Evolutionary conservation across 2,329 filamentous ascomycete genomes (phyloP).

Genomic region (Talaromyces islandicus): DNA sequence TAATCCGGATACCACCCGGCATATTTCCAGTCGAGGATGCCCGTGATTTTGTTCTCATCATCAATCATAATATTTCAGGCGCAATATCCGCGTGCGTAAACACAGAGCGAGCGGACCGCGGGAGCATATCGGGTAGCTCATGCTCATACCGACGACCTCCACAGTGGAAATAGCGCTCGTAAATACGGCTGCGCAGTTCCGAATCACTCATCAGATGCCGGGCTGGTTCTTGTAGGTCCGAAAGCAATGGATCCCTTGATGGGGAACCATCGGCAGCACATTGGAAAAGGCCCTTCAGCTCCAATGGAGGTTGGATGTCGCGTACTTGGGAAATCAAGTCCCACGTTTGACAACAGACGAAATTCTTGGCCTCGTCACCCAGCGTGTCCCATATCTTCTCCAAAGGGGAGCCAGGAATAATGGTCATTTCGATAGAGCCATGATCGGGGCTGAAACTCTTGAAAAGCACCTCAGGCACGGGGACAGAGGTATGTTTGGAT

Average conservation of each 20-base stretch:
- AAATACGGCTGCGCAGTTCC: conserved; percentile 18
- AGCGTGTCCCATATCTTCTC: background rate
- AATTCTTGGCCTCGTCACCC: background rate
- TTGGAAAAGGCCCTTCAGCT: conserved; percentile 15
- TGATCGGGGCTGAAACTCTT: conserved; percentile 1
- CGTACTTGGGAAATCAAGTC: conserved; percentile 11
- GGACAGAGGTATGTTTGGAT: conserved; percentile 14
- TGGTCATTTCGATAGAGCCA: conserved; percentile 5
- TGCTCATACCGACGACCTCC: conserved; percentile 16
- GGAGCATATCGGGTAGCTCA: conserved; percentile 19
- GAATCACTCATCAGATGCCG: conserved; percentile 16
- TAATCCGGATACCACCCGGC: conserved; percentile 11
- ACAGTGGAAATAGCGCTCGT: conserved; percentile 20
- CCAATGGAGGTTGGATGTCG: conserved; percentile 13
- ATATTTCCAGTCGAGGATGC: conserved; percentile 12
- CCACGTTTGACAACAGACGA: background rate
- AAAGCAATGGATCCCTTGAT: conserved; percentile 11
- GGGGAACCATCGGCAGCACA: conserved; percentile 19
- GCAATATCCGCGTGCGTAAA: conserved; percentile 13
- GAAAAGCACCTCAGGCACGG: conserved; percentile 15
- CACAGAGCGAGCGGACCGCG: conserved; percentile 15
- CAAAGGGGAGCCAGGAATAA: background rate
- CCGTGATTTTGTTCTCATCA: conserved; percentile 10
- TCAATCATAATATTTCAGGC: conserved; percentile 13
- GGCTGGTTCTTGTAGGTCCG: conserved; percentile 17